Conservation (phyloP, 768 basidiomycete genomes). For the Lactarius hatsudake region DNA sequence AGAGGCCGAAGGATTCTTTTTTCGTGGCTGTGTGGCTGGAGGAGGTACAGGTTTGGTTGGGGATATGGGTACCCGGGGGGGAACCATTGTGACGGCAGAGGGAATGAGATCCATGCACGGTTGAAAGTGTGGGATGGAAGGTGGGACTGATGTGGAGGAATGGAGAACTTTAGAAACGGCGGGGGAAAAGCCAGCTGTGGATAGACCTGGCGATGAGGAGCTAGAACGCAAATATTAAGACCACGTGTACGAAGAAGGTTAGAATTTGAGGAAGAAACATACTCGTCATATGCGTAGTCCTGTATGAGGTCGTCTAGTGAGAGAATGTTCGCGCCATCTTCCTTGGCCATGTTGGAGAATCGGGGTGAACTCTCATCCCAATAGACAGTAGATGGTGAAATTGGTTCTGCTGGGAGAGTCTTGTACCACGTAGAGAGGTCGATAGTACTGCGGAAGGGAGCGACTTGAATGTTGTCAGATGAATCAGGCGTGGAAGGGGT, state of each 20-base stretch:
- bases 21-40: slow-evolving; percentile 57
- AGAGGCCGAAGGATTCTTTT: slow-evolving; percentile 48
- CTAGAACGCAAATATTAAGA: slow-evolving; percentile 20
- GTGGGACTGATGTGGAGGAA: not conserved
- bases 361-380: slow-evolving; percentile 46
- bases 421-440: slow-evolving; percentile 60
- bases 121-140: slow-evolving; percentile 1
- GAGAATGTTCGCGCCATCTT: slow-evolving; percentile 56
- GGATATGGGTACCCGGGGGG: slow-evolving; percentile 39
- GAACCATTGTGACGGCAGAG: slow-evolving; percentile 18
- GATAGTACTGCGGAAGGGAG: slow-evolving; percentile 51
- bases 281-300: slow-evolving; percentile 76
- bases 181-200: not conserved
- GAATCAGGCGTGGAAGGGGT: slow-evolving; percentile 69
- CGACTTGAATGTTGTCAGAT: slow-evolving; percentile 50
- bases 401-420: slow-evolving; percentile 43
- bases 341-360: slow-evolving; percentile 42
- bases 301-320: slow-evolving; percentile 72
- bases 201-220: slow-evolving; percentile 12
- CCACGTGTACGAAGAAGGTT: slow-evolving; percentile 25
- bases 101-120: not conserved
- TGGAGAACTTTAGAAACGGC: slow-evolving; percentile 1
- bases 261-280: slow-evolving; percentile 32
- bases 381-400: slow-evolving; percentile 36
- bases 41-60: slow-evolving; percentile 67